phyloP scores from a whole-genome alignment of 805 yeast genomes.

The Metahyphopichia silvanorum region DNA sequence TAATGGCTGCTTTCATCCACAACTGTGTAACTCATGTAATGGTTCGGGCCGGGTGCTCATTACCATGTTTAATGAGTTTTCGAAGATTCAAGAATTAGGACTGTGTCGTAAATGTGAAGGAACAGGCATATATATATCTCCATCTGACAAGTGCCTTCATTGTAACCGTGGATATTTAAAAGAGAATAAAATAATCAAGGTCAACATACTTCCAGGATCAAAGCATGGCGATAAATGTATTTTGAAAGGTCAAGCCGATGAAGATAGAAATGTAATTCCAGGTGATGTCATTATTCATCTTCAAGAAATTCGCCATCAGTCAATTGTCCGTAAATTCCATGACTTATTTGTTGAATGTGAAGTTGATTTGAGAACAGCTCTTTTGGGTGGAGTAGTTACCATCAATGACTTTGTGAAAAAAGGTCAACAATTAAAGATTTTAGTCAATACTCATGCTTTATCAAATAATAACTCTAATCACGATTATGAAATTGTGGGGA shows the following conservation, averaged over 20 bases:
- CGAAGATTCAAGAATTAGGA: slow-evolving; percentile 33
- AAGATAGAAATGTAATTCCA: slow-evolving; percentile 54
- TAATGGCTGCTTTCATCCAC: slow-evolving; percentile 43
- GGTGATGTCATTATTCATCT: slow-evolving; percentile 66
- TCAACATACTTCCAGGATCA: slow-evolving; percentile 57
- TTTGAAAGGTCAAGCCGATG: slow-evolving; percentile 62
- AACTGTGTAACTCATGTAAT: slow-evolving; percentile 33
- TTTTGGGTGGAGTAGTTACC: slow-evolving; percentile 53
- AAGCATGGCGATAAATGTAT: slow-evolving; percentile 49
- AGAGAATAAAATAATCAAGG: slow-evolving; percentile 48
- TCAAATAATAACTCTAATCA: slow-evolving; percentile 8
- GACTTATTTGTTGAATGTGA: slow-evolving; percentile 44
- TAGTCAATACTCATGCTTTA: slow-evolving; percentile 35
- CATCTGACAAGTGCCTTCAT: slow-evolving; percentile 17
- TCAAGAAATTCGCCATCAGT: slow-evolving; percentile 35
- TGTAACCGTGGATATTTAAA: slow-evolving; percentile 41
- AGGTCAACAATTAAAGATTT: slow-evolving; percentile 26
- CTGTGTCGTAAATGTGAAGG: slow-evolving; percentile 35
- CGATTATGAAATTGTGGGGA: slow-evolving; percentile 44
- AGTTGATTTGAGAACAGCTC: slow-evolving; percentile 51
- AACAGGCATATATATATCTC: slow-evolving; percentile 22
- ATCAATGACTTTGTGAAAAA: slow-evolving; percentile 29
- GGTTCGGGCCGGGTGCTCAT: slow-evolving; percentile 50
- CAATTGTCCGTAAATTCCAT: slow-evolving; percentile 40
- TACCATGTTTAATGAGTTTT: slow-evolving; percentile 38